phyloP scores from a whole-genome alignment of 176 grass and related monocot species.

The Urochloa ruziziensis region DNA sequence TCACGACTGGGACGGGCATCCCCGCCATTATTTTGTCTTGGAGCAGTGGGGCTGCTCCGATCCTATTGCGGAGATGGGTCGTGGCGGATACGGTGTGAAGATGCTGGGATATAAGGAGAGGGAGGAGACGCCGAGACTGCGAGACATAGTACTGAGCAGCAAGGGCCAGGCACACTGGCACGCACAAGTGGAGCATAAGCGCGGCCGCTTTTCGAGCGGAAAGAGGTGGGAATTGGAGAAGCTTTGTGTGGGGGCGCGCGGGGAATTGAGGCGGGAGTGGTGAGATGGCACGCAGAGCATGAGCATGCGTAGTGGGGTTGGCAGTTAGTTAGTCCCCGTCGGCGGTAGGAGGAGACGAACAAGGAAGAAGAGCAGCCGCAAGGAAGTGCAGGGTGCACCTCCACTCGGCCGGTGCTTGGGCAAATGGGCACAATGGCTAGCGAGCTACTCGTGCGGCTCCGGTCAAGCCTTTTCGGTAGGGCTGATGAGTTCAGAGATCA shows the following conservation, averaged over 20 bases:
- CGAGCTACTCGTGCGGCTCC: not conserved
- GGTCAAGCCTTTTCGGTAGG: slow-evolving; percentile 3
- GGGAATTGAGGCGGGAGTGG: not conserved
- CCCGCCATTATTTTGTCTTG: not conserved
- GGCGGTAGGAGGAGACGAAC: slow-evolving; percentile 26
- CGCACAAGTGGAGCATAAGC: slow-evolving; percentile 25
- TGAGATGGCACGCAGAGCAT: slow-evolving; percentile 8
- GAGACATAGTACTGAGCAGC: not conserved
- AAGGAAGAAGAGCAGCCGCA: not conserved
- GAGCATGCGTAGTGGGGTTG: slow-evolving; percentile 43
- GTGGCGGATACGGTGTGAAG: slow-evolving; percentile 3
- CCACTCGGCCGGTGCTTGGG: not conserved
- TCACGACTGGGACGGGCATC: not conserved
- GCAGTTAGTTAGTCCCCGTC: slow-evolving; percentile 55
- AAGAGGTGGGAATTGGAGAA: slow-evolving; percentile 41
- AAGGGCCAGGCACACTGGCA: not conserved
- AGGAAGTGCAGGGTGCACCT: not conserved
- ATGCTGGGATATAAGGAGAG: not conserved
- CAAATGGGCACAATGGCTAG: not conserved
- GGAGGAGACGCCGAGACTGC: not conserved
- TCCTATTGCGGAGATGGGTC: not conserved
- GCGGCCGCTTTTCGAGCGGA: slow-evolving; percentile 14
- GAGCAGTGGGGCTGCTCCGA: not conserved
- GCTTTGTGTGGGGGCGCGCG: not conserved
- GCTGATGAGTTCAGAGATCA: not conserved